Conservation (phyloP, 805 yeast species). For the Candida rishiriensis region DNA sequence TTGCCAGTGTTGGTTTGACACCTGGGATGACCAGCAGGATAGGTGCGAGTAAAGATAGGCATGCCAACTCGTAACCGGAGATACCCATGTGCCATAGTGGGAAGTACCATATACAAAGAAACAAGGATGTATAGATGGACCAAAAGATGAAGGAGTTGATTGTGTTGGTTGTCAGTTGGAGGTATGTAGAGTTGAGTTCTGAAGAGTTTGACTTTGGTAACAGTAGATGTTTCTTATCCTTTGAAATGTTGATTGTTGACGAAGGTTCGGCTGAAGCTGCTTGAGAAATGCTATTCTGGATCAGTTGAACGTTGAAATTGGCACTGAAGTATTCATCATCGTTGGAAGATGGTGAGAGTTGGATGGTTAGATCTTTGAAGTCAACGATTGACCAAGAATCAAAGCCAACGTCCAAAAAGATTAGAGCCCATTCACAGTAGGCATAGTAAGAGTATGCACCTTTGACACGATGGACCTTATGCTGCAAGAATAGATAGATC, state of each 20-base stretch:
- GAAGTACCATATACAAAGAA: constrained; percentile 91
- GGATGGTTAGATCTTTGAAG: constrained; percentile 57
- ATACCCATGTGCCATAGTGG: constrained; percentile 98
- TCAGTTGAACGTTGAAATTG: constrained; percentile 19
- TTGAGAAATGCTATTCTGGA: constrained; percentile 3
- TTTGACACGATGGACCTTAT: constrained; percentile 77
- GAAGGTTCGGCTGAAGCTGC: not conserved
- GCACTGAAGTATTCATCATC: constrained; percentile 22
- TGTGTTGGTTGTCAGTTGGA: constrained; percentile 40
- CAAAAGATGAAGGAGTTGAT: constrained; percentile 77
- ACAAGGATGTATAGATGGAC: constrained; percentile 77
- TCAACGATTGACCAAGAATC: constrained; percentile 77
- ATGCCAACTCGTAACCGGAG: constrained; percentile 83
- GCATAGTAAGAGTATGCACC: constrained; percentile 98
- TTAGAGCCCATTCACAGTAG: constrained; percentile 89
- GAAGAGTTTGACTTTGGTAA: constrained; percentile 13
- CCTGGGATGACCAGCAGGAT: constrained; percentile 24
- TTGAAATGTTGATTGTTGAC: not conserved
- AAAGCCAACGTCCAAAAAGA: constrained; percentile 76
- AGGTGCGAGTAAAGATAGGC: constrained; percentile 57
- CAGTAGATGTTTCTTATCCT: constrained; percentile 8
- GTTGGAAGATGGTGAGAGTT: constrained; percentile 25
- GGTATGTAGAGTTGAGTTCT: constrained; percentile 20
- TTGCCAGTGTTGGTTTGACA: constrained; percentile 33
- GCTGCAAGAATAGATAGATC: constrained; percentile 86